Evolutionary conservation across 768 basidiomycete genomes (phyloP), one percentile per base, ranked within the genome.

Genomic region (Pholiota microspora): DNA sequence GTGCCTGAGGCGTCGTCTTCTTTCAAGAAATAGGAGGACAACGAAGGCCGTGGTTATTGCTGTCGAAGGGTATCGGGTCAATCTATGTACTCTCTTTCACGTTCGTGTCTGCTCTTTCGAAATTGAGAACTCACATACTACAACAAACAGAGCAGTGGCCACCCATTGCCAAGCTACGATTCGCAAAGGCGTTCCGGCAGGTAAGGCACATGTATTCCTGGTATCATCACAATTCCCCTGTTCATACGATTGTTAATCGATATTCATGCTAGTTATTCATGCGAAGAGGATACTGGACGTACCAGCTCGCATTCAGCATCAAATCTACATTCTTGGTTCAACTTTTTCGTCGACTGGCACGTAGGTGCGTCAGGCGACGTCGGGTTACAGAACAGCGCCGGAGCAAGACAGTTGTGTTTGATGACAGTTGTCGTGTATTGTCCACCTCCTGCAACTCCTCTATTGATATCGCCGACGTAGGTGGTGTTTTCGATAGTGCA

Each of bases 231-330:
- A 51, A 40, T 44, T 51, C 21, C 8, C 16, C 40, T 42, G 23
- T 36, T 6, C 1, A 36, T 18, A 12, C 7, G 35, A 36, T 36
- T 13, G 7, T 16, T 16, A 36, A 16, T 3, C 35, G 13, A 2
- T 16, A 18, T 36, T n/a, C 10, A 35, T 35, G 13, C 34, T 1
- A n/a, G 16, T 10, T 12, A 35, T n/a, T 5, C 10, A n/a, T 9
- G 4, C 34, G 34, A 35, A 4, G 34, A 35, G 36, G 4, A 42
- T 24, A 45, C 36, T 52, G 40, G 59, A 31, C 74, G 16, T 31
- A 80, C 80, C 47, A 72, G 64, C 50, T 69, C 63, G 59, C 81
- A 88, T 71, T 86, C 80, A 44, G 77, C 74, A 62, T 88, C 84
- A 8, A 72, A 72, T 4, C 59, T 57, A 62, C 86, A 88, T 0